Conservation (phyloP, 495 filamentous ascomycete species). For the Neurospora pannonica region DNA sequence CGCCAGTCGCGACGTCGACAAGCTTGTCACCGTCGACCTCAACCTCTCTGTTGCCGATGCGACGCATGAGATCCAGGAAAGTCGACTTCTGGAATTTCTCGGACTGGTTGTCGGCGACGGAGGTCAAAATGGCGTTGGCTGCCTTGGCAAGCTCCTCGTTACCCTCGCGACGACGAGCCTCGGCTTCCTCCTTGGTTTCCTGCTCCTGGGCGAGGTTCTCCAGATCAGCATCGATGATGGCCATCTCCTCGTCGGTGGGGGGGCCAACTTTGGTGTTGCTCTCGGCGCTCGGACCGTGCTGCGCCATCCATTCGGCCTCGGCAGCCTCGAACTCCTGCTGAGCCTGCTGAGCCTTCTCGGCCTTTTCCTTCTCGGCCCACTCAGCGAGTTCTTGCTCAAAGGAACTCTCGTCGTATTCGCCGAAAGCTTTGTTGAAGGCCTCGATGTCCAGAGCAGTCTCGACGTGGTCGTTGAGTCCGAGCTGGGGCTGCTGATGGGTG, state of each 20-base stretch:
- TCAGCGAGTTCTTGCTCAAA: conserved; percentile 14
- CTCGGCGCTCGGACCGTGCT: conserved; percentile 19
- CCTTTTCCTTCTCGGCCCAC: conserved; percentile 6
- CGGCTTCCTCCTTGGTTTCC: conserved; percentile 4
- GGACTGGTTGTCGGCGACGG: conserved; percentile 26
- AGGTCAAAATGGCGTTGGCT: conserved; percentile 29
- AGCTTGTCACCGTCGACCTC: conserved; percentile 30
- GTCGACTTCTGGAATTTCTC: conserved; percentile 37
- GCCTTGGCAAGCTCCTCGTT: conserved; percentile 28
- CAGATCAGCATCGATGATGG: conserved; percentile 5
- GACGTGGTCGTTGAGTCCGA: neutral
- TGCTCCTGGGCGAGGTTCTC: conserved; percentile 14
- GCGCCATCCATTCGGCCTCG: conserved; percentile 21
- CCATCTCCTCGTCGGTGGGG: conserved; percentile 12
- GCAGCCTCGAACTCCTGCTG: conserved; percentile 12
- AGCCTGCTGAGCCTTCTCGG: conserved; percentile 1
- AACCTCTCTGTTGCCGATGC: conserved; percentile 28
- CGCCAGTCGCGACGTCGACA: conserved; percentile 23
- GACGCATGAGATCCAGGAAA: conserved; percentile 35
- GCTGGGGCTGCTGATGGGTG: neutral
- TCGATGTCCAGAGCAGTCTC: conserved; percentile 13
- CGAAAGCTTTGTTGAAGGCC: conserved; percentile 21
- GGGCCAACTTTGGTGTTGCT: neutral
- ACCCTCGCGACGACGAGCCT: conserved; percentile 1
- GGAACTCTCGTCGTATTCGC: conserved; percentile 13